Conservation (phyloP, 768 basidiomycete genomes). For the Clavaria fumosa region DNA sequence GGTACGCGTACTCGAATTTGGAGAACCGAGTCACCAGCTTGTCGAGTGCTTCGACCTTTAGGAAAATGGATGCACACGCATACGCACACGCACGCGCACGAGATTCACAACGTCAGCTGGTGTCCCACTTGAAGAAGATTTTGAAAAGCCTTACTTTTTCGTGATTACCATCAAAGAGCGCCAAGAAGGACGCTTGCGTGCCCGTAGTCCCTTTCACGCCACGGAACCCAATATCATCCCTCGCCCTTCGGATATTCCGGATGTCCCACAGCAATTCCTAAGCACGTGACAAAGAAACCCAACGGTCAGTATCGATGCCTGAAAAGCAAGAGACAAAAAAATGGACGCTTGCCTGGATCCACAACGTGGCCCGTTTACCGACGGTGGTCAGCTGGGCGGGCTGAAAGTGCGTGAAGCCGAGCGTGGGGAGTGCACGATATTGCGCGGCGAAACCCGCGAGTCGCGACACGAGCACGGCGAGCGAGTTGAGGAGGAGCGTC, state of each 20-base stretch:
- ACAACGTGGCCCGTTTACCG: slow-evolving; percentile 89
- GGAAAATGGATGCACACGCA: too few relatives aligned
- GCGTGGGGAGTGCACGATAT: slow-evolving; percentile 78
- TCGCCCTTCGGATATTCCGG: slow-evolving; percentile 76
- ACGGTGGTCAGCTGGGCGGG: slow-evolving; percentile 97
- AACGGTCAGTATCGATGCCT: too few relatives aligned
- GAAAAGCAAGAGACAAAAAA: too few relatives aligned
- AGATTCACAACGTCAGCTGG: background rate
- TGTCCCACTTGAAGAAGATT: background rate
- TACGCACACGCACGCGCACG: too few relatives aligned
- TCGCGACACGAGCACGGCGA: slow-evolving; percentile 82
- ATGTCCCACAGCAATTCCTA: slow-evolving; percentile 95
- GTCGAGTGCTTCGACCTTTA: slow-evolving; percentile 78
- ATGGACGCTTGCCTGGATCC: slow-evolving; percentile 61
- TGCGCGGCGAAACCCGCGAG: slow-evolving; percentile 72
- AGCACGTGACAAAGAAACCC: background rate
- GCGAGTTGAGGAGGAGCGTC: slow-evolving; percentile 68
- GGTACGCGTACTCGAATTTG: slow-evolving; percentile 90
- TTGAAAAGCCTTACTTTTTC: slow-evolving; percentile 41
- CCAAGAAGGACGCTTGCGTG: slow-evolving; percentile 90
- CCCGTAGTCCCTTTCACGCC: slow-evolving; percentile 99
- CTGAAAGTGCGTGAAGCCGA: slow-evolving; percentile 98
- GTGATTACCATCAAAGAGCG: slow-evolving; percentile 91
- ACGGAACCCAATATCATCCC: slow-evolving; percentile 89
- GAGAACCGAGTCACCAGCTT: slow-evolving; percentile 77